Conservation (phyloP, 2,329 filamentous ascomycete genomes). For the Catunica adiposa region DNA sequence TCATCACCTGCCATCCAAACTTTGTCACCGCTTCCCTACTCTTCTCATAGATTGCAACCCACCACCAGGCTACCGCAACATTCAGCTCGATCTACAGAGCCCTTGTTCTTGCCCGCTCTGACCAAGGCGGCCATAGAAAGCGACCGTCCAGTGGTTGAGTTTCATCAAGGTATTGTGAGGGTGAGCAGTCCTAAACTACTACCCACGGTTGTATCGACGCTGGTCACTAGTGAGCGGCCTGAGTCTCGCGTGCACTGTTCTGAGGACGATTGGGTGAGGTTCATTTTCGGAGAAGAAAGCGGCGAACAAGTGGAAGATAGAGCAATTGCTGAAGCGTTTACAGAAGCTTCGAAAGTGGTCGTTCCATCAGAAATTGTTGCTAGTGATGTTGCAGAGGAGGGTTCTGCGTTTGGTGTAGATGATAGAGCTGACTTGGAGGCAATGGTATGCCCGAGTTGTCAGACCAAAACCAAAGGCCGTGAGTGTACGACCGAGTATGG, state of each 20-base stretch:
- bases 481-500: too few species aligned
- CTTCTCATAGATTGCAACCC: not conserved
- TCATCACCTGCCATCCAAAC: too few species aligned
- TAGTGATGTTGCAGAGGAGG: too few species aligned
- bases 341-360: not conserved
- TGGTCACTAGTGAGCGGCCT: not conserved
- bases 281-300: conserved; percentile 6
- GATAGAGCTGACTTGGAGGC: too few species aligned
- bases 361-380: not conserved
- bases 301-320: not conserved
- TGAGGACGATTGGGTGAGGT: conserved; percentile 11
- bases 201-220: not conserved
- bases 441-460: too few species aligned
- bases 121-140: not conserved
- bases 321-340: conserved; percentile 4
- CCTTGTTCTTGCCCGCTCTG: not conserved
- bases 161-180: not conserved
- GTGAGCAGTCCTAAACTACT: not conserved
- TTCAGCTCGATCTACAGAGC: not conserved
- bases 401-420: too few species aligned
- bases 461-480: too few species aligned
- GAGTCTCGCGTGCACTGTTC: not conserved
- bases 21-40: too few species aligned
- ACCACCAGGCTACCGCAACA: not conserved
- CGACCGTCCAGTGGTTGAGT: not conserved